Evolutionary conservation across 2,329 filamentous ascomycete species (phyloP), one percentile per base, ranked within the genome.

Genomic region (Myriosclerotinia duriaeana): DNA sequence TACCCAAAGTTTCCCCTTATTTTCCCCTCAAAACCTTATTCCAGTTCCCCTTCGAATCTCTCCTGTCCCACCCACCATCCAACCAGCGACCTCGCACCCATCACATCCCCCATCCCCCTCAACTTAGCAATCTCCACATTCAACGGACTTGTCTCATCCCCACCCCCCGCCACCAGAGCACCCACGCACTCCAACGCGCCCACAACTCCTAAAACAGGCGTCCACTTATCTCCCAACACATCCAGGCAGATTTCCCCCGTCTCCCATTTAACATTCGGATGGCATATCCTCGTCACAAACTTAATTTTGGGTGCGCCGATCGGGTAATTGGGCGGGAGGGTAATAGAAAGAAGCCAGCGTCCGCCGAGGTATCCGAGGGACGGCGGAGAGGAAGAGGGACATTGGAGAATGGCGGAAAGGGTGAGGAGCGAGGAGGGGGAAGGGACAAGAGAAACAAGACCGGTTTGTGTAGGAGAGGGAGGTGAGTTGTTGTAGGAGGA

Each of bases 201-300:
- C 46, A 89, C 84, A 26, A 98, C 84, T 52, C 89, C 93, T 78
- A 97, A 95, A 22, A 92, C 88, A 1, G 93, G 91, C 67, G 91
- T 90, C 94, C 94, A 98, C 22, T 85, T 84, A 65, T 89, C 84
- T 75, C 85, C 84, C 68, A 99, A 83, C 69, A 98, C 84, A 76
- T 97, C 95, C 38, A 98, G 86, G 78, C 95, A 99, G 76, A 99
- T 95, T 79, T 97, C 93, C 72, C 95, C 95, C 2, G 87, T 93
- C 72, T 82, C 80, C 76, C 87, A 87, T 69, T 84, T 80, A 55
- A 90, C 87, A 78, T 97, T 97, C 58, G 93, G 88, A 80, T 97
- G 93, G 74, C 92, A 90, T 71, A 96, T 87, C 69, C 87, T 87
- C 46, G 93, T 99, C n/a, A 83, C 80, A 80, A 99, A 99, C 67